Evolutionary conservation across 345 rosid species (phyloP), one percentile per base, ranked within the genome.

Genomic region (Hibiscus syriacus): DNA sequence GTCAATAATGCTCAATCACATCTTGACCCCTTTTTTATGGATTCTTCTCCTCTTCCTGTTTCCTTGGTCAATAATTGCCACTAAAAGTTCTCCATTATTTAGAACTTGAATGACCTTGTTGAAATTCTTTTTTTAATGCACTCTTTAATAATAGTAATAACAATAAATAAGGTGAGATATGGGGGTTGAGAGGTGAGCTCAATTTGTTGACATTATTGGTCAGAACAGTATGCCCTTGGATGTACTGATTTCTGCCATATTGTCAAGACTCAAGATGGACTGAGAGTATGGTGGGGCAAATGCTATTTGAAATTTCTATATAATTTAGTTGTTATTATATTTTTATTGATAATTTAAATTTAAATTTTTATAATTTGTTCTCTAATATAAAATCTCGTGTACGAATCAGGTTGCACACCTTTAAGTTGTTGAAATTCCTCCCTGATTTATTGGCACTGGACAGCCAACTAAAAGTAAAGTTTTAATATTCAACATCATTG

Each of bases 381-480:
- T n/a, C n/a, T n/a, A n/a, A n/a, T n/a, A n/a, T n/a, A n/a, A n/a
- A n/a, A n/a, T n/a, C n/a, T n/a, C n/a, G n/a, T n/a, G n/a, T n/a
- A n/a, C n/a, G n/a, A n/a, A n/a, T n/a, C n/a, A n/a, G n/a, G n/a
- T n/a, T 43, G 49, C 17, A 12, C 13, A 43, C 49, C 71, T 58
- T 63, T 70, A 52, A 32, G 64, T 56, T 7, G 66, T 49, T 65
- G 52, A 72, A 55, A 34, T n/a, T 45, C 49, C 45, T 56, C 50
- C 57, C 64, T 71, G 70, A 71, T 75, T 82, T 71, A 66, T 13
- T 30, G 74, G 54, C 22, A 23, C 30, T 36, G 11, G 27, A 20
- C 48, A 12, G 30, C 67, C 23, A 50, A 70, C 39, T 22, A 45
- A 12, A 9, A 17, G 20, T 22, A 11, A 64, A 56, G 54, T 50